Percentiles rank a stretch among this genome's conserved stretches.
phyloP scores from a whole-genome alignment of 1,139 yeast species.

The Yamadazyma mexicana region DNA sequence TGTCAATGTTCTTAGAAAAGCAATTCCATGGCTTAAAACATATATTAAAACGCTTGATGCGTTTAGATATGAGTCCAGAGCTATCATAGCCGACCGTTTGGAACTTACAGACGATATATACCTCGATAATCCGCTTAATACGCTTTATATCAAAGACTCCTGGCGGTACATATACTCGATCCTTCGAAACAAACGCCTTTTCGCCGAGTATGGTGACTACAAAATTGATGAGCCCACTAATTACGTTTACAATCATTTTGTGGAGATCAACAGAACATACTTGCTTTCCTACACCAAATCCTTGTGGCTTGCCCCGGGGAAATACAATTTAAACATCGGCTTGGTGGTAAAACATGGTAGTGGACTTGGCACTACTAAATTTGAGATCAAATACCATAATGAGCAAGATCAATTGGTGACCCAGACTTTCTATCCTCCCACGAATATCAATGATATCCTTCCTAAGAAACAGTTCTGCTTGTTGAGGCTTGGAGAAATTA shows the following conservation, averaged over 20 bases:
- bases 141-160: conserved; percentile 45
- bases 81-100: conserved; percentile 33
- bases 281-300: conserved; percentile 48
- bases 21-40: conserved; percentile 41
- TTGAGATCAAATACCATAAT: conserved; percentile 39
- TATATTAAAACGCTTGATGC: conserved; percentile 51
- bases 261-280: conserved; percentile 50
- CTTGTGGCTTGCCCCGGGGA: conserved; percentile 52
- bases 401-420: conserved; percentile 21
- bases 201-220: conserved; percentile 54
- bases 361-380: conserved; percentile 62
- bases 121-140: conserved; percentile 21
- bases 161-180: conserved; percentile 57
- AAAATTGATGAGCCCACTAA: conserved; percentile 51
- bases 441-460: conserved; percentile 56
- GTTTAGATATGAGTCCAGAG: conserved; percentile 38
- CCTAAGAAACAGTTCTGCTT: conserved; percentile 55
- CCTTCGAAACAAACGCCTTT: conserved; percentile 50
- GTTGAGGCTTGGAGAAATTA: conserved; percentile 53
- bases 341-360: conserved; percentile 52
- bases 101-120: conserved; percentile 19
- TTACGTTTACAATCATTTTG: conserved; percentile 44
- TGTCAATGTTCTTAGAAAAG: conserved; percentile 25
- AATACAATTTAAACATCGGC: conserved; percentile 52
- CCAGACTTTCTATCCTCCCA: conserved; percentile 54